Evolutionary conservation across 257 asterid genomes (phyloP).

Genomic region (Verbascum thapsus): DNA sequence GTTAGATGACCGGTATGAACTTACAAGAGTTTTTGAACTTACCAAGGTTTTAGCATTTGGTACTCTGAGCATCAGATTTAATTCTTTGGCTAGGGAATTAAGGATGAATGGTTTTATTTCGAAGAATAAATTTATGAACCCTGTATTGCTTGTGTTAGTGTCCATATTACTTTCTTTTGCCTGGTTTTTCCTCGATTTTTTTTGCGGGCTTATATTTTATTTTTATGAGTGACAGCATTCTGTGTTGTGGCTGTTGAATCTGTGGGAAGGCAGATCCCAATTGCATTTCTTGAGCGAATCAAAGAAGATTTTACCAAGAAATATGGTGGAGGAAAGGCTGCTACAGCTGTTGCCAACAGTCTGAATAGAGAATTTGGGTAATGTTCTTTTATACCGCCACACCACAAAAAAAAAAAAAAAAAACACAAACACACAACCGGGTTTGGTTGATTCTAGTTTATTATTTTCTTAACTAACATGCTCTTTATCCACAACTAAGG

Average conservation of each 20-base stretch:
- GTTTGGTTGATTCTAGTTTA: not conserved
- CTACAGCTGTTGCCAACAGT: slow-evolving; percentile 80
- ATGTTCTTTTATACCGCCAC: slow-evolving; percentile 1
- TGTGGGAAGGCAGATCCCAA: slow-evolving; percentile 79
- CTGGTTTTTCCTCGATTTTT: not conserved
- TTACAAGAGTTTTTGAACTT: not conserved
- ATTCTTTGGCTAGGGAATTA: not conserved
- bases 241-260: slow-evolving; percentile 91
- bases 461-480: slow-evolving; percentile 1
- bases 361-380: slow-evolving; percentile 86
- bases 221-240: slow-evolving; percentile 48
- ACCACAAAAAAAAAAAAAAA: too few species aligned
- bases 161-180: not conserved
- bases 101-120: not conserved
- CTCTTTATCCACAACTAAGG: slow-evolving; percentile 25
- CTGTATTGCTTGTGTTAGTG: not conserved
- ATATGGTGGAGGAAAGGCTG: slow-evolving; percentile 87
- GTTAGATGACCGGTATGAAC: not conserved
- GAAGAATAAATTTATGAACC: not conserved
- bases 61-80: not conserved
- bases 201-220: slow-evolving; percentile 22
- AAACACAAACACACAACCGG: too few species aligned
- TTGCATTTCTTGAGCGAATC: slow-evolving; percentile 71
- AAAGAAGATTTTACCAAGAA: slow-evolving; percentile 82
- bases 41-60: not conserved